Conservation (phyloP, 2,329 filamentous ascomycete species). For the Venturia asperata region DNA sequence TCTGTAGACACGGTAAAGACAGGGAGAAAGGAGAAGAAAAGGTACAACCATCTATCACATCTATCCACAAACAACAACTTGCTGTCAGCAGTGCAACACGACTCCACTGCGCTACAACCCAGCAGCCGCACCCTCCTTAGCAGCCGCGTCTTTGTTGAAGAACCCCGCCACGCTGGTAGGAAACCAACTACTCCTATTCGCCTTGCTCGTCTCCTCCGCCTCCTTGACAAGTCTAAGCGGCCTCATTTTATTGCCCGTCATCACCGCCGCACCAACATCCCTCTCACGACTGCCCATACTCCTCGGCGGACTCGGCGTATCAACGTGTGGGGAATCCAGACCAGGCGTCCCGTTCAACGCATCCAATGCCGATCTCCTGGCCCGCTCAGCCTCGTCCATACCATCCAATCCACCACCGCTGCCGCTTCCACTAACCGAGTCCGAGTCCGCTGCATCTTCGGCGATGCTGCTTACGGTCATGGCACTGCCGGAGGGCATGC, state of each 20-base stretch:
- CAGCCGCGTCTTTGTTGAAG: slow-evolving; percentile 33
- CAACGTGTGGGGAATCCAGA: slow-evolving; percentile 24
- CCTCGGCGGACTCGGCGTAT: slow-evolving; percentile 44
- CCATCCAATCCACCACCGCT: slow-evolving; percentile 7
- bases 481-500: slow-evolving; percentile 41
- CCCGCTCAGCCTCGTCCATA: slow-evolving; percentile 8
- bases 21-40: neutral
- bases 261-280: slow-evolving; percentile 28
- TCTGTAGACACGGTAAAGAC: too few species aligned
- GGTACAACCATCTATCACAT: neutral
- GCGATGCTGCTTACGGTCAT: slow-evolving; percentile 32
- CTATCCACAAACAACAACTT: neutral
- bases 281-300: slow-evolving; percentile 43
- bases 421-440: slow-evolving; percentile 18
- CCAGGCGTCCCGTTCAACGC: slow-evolving; percentile 18
- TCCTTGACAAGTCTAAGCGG: slow-evolving; percentile 85
- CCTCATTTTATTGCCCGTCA: slow-evolving; percentile 62
- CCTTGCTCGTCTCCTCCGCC: slow-evolving; percentile 34
- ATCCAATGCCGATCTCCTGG: slow-evolving; percentile 18
- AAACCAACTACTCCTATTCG: slow-evolving; percentile 43
- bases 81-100: too few species aligned
- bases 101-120: neutral
- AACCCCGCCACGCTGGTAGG: slow-evolving; percentile 29
- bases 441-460: slow-evolving; percentile 25
- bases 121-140: slow-evolving; percentile 14